Evolutionary conservation across 2,329 filamentous ascomycete genomes (phyloP).

Genomic region (Microcyclosporella mali): DNA sequence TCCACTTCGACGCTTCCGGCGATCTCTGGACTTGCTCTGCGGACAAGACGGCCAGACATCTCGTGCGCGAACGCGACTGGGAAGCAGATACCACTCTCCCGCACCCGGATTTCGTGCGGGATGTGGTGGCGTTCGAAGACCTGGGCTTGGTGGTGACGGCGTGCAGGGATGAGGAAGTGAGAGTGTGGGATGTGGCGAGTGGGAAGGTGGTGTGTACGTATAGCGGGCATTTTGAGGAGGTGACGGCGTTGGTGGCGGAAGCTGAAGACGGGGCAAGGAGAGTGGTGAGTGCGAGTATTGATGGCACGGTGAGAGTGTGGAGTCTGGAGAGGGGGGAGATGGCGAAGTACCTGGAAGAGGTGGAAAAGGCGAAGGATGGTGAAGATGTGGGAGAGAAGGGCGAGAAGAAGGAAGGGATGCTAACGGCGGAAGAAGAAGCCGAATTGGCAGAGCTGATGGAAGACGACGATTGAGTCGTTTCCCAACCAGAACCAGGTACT

Average conservation of each 20-base stretch:
- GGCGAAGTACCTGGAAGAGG: slow-evolving; percentile 47
- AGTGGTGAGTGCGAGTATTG: slow-evolving; percentile 79
- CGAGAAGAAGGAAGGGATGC: slow-evolving; percentile 44
- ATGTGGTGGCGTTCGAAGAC: slow-evolving; percentile 59
- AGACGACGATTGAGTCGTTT: slow-evolving; percentile 57
- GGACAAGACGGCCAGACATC: slow-evolving; percentile 79
- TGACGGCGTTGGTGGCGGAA: slow-evolving; percentile 67
- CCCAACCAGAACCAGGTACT: no score
- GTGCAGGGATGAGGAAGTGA: slow-evolving; percentile 84
- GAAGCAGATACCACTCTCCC: slow-evolving; percentile 63
- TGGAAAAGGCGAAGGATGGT: slow-evolving; percentile 45
- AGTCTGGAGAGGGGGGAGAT: slow-evolving; percentile 59
- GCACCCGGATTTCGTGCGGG: slow-evolving; percentile 87
- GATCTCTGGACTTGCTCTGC: slow-evolving; percentile 92
- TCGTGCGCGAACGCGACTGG: slow-evolving; percentile 64
- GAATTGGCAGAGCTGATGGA: slow-evolving; percentile 90
- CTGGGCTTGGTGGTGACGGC: slow-evolving; percentile 79
- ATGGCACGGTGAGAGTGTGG: slow-evolving; percentile 84
- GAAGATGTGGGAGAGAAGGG: slow-evolving; percentile 36
- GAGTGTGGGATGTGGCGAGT: slow-evolving; percentile 66
- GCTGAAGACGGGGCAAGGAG: slow-evolving; percentile 33
- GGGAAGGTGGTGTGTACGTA: slow-evolving; percentile 30
- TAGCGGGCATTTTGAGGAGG: slow-evolving; percentile 85
- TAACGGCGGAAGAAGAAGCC: slow-evolving; percentile 82
- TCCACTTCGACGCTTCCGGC: slow-evolving; percentile 58